phyloP scores from a whole-genome alignment of 495 filamentous ascomycete genomes.

The Penicillium steckii region DNA sequence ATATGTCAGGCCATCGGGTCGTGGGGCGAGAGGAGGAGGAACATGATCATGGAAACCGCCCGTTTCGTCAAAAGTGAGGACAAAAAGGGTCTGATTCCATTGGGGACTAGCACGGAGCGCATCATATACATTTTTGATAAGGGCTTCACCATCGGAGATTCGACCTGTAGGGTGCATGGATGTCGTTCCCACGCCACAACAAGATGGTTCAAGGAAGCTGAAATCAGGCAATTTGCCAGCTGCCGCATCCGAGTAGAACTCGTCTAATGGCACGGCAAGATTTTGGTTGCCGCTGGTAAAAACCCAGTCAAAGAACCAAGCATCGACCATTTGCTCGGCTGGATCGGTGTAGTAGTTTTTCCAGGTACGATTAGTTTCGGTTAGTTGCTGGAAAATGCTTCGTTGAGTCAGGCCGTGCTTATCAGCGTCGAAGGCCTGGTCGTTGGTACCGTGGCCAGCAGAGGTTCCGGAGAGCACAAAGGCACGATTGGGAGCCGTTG shows the following conservation, averaged over 20 bases:
- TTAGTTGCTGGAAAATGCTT: slow-evolving; percentile 48
- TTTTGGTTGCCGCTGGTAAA: slow-evolving; percentile 24
- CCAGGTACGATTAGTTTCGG: slow-evolving; percentile 43
- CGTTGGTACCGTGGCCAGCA: slow-evolving; percentile 47
- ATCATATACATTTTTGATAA: slow-evolving; percentile 53
- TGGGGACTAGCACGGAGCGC: slow-evolving; percentile 44
- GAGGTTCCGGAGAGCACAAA: slow-evolving; percentile 46
- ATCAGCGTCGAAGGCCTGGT: slow-evolving; percentile 35
- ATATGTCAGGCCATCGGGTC: slow-evolving; percentile 42
- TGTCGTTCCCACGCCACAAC: slow-evolving; percentile 45
- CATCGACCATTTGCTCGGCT: slow-evolving; percentile 23
- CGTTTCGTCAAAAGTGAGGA: slow-evolving; percentile 53
- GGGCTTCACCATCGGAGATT: slow-evolving; percentile 46
- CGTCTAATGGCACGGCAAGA: slow-evolving; percentile 28
- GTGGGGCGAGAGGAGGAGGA: slow-evolving; percentile 39
- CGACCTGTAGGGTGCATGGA: slow-evolving; percentile 48
- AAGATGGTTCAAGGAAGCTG: slow-evolving; percentile 51
- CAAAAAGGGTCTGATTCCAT: slow-evolving; percentile 47
- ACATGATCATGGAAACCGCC: slow-evolving; percentile 54
- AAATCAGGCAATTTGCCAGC: slow-evolving; percentile 42
- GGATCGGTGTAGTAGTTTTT: slow-evolving; percentile 47
- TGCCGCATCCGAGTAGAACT: slow-evolving; percentile 39
- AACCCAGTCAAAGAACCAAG: slow-evolving; percentile 46
- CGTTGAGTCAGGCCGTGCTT: slow-evolving; percentile 35
- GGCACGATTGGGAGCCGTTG: slow-evolving; percentile 48